phyloP scores from a whole-genome alignment of 2,329 filamentous ascomycete genomes.

The Monosporascus cannonballus region DNA sequence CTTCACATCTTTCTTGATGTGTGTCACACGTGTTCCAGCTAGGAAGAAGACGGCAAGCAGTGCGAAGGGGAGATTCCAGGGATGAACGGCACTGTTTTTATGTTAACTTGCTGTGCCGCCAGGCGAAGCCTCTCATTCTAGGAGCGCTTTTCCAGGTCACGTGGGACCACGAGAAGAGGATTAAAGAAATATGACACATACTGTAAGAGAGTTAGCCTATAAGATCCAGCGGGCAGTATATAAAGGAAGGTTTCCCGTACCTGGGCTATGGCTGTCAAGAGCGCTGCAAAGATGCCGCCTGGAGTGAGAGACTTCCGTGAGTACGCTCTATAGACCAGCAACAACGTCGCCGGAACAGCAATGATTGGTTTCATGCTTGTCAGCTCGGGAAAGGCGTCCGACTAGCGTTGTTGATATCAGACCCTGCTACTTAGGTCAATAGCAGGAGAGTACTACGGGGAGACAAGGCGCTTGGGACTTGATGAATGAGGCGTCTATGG shows the following conservation, averaged over 20 bases:
- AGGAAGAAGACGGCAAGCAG: constrained; percentile 82
- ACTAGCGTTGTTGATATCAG: background rate
- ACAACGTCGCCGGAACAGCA: constrained; percentile 51
- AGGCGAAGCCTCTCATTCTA: background rate
- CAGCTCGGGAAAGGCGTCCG: background rate
- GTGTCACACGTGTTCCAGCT: constrained; percentile 75
- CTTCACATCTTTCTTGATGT: constrained; percentile 86
- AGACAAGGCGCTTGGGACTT: no score
- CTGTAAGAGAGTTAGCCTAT: background rate
- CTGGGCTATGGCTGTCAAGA: constrained; percentile 70
- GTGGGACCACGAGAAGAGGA: background rate
- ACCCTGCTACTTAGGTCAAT: no score
- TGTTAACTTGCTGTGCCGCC: background rate
- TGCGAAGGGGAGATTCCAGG: constrained; percentile 86
- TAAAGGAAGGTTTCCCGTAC: background rate
- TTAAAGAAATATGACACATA: background rate
- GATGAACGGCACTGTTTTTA: constrained; percentile 61
- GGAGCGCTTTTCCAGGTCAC: background rate
- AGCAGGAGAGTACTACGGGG: no score
- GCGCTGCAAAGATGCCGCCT: constrained; percentile 65
- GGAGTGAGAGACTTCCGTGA: constrained; percentile 74
- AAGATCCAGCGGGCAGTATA: background rate
- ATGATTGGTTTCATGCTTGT: constrained; percentile 49
- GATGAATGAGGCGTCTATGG: no score
- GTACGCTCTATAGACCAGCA: constrained; percentile 61